Evolutionary conservation across 192 early-diverging fungal species (phyloP), one percentile per base, ranked within the genome.

Genomic region (Backusella mclennaniae): DNA sequence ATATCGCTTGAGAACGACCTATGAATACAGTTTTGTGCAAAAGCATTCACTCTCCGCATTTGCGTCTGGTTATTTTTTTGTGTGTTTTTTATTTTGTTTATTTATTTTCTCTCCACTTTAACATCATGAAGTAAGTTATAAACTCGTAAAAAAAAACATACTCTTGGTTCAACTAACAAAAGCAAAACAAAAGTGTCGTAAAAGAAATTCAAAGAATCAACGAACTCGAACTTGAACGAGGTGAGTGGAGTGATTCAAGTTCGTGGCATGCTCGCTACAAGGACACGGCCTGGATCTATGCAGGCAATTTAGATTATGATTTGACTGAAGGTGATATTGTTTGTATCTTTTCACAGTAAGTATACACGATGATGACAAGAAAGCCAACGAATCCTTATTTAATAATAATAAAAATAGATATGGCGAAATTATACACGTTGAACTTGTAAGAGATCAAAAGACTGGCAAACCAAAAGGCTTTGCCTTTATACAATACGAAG

Each of bases 251-350:
- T 15, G 83, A 83, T 26, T 69, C 82, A 1, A 91, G 85, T 35
- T 98, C 96, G 3, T 98, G 96, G 96, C 95, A 97, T 79, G 90
- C 90, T 66, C 91, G 94, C 76, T 97, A 95, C 85, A 90, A 89
- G 76, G 92, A 97, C 79, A 95, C 95, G 4, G 91, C 97, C 1
- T 97, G 96, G 76, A 87, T 98, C 23, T 99, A 93, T 85, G 89
- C 89, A 38, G 96, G 96, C 49, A 94, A 95, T 1, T 82, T 99
- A 0, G 87, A 90, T 0, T 96, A 83, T 79, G 89, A 97, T 26
- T 79, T 98, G 36, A 96, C 93, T 11, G 97, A 99, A 76, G 96
- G 96, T 66, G 97, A 99, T 80, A 76, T 97, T 63, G 92, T 99
- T 41, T 91, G 92, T 77, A 89, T 98, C 38, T 95, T 99, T 76